Percentiles rank a stretch among this genome's conserved stretches.
These are phyloP conservation scores for Aureobasidium sp. DNA, from an alignment of 2,329 filamentous ascomycete genomes.

Conservation along the genomic window DNA sequence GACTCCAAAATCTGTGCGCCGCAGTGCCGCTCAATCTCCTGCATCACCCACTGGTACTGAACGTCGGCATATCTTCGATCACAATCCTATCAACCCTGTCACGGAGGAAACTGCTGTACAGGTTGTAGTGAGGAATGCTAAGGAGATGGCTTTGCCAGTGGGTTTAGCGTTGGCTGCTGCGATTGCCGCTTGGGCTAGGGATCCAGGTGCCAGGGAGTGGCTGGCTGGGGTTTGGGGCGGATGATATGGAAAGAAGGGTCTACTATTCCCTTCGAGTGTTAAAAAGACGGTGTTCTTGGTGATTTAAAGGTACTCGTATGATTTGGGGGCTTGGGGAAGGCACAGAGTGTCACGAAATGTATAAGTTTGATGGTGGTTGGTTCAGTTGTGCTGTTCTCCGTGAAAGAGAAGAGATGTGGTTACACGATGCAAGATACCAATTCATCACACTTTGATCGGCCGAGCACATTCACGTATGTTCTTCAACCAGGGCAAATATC, in stretches of 20 bases:
- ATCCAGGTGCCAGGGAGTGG: conserved; percentile 5
- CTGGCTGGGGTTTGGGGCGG: neutral
- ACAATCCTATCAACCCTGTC: neutral
- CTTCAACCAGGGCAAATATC: no score
- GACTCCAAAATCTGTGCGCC: neutral
- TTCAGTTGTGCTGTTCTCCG: no score
- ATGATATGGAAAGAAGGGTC: neutral
- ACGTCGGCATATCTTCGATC: neutral
- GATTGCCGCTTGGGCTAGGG: neutral
- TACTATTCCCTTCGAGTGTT: neutral
- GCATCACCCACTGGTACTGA: neutral
- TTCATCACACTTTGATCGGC: no score
- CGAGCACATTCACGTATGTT: no score
- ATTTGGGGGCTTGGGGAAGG: neutral
- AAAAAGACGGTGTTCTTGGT: neutral
- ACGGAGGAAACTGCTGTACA: neutral
- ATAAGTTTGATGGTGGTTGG: no score
- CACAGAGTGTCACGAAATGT: no score
- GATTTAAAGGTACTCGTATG: neutral
- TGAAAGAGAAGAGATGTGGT: no score
- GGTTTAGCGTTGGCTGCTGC: neutral
- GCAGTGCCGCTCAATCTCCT: neutral
- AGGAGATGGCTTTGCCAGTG: neutral
- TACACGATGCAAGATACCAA: no score
- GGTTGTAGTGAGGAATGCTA: neutral